A percentile compares a stretch with the other conserved stretches of the same genome.
Conservation (phyloP, 106 monocot species). For the Dendrobium nobile region DNA sequence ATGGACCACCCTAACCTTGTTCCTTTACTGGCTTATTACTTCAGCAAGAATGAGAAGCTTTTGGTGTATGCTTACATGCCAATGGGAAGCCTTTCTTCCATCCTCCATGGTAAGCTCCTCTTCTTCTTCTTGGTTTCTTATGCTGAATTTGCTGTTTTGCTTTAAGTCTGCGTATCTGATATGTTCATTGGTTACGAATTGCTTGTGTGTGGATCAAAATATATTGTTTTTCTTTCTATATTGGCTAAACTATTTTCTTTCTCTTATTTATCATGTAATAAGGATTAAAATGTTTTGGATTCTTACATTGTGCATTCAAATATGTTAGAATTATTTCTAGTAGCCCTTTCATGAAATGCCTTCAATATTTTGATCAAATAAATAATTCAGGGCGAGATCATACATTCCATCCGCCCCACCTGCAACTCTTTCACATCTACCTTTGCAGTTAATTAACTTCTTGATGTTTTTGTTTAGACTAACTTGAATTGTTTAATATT, state of each 20-base stretch:
- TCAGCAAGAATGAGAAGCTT: conserved; percentile 83
- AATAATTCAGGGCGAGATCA: no score
- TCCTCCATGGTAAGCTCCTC: conserved; percentile 55
- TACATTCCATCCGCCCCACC: no score
- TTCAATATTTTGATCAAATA: no score
- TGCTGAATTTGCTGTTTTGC: not conserved
- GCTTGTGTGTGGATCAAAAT: no score
- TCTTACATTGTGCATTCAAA: no score
- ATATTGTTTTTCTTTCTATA: no score
- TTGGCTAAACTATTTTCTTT: not conserved
- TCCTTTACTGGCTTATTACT: conserved; percentile 63
- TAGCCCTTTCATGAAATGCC: no score
- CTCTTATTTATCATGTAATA: not conserved
- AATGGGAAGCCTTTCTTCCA: conserved; percentile 73
- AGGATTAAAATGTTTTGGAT: not conserved
- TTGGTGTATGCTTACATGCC: conserved; percentile 75
- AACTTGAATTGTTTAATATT: not conserved
- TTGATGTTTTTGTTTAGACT: no score
- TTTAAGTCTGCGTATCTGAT: not conserved
- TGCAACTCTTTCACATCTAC: no score
- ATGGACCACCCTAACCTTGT: conserved; percentile 63
- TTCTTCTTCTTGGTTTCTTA: not conserved
- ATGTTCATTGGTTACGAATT: not conserved
- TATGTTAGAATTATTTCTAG: no score
- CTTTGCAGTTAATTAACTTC: no score